phyloP scores from a whole-genome alignment of 306 rosid genomes.

The Macrotyloma uniflorum region DNA sequence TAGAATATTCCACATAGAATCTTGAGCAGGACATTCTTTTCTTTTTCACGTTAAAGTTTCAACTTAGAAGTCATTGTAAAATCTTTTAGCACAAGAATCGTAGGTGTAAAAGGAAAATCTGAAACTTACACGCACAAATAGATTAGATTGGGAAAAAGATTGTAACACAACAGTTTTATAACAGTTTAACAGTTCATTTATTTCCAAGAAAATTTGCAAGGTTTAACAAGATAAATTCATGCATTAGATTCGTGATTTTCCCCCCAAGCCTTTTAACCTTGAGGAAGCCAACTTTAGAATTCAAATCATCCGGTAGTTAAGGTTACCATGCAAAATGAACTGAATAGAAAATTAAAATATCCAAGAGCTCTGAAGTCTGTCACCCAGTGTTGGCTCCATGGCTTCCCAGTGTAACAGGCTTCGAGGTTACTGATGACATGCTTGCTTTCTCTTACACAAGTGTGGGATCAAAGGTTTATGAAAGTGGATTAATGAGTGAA shows the following conservation, averaged over 20 bases:
- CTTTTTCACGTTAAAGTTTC: background rate
- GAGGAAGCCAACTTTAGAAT: conserved; percentile 18
- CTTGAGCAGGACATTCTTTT: background rate
- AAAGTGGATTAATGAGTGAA: background rate
- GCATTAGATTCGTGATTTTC: background rate
- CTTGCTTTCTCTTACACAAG: background rate
- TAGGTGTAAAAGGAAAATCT: conserved; percentile 4
- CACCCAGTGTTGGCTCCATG: conserved; percentile 45
- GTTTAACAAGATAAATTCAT: background rate
- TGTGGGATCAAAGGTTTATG: background rate
- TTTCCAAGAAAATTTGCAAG: conserved; percentile 1
- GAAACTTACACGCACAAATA: conserved; percentile 15
- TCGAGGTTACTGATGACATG: conserved; percentile 50
- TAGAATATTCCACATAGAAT: background rate
- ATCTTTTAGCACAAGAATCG: background rate
- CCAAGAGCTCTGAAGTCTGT: conserved; percentile 11
- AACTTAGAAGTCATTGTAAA: background rate
- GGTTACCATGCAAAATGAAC: background rate
- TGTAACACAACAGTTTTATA: conserved; percentile 23
- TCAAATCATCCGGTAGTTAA: conserved; percentile 8
- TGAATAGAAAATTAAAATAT: background rate
- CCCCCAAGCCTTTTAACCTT: background rate
- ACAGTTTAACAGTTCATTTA: background rate
- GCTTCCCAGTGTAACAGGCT: conserved; percentile 41
- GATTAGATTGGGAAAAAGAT: background rate